phyloP scores from a whole-genome alignment of 1,284 basidiomycete species.

The Cerrena zonata region DNA sequence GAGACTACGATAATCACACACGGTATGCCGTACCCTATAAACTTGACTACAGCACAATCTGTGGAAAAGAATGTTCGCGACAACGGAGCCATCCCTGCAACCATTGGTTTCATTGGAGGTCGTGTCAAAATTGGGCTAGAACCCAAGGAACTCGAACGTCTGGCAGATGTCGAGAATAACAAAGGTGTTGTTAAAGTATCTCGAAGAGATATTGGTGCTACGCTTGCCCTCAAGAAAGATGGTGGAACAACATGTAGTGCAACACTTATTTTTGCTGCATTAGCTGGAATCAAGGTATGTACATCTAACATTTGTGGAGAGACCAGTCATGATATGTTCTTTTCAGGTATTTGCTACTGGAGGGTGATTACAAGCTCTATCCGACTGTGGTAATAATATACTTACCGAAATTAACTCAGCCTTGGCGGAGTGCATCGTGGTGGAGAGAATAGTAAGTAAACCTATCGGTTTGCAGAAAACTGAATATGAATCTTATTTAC shows the following conservation, averaged over 20 bases:
- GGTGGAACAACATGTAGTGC: constrained; percentile 91
- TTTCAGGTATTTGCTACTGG: constrained; percentile 73
- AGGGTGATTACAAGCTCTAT: constrained; percentile 47
- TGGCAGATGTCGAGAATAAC: constrained; percentile 56
- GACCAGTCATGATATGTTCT: not conserved
- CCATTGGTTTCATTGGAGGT: constrained; percentile 82
- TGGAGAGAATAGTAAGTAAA: constrained; percentile 69
- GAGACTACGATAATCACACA: constrained; percentile 90
- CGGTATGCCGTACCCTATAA: constrained; percentile 80
- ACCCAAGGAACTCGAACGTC: constrained; percentile 57
- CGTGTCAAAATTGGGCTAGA: constrained; percentile 82
- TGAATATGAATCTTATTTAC: constrained; percentile 1
- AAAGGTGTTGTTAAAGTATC: constrained; percentile 70
- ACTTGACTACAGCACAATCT: constrained; percentile 67
- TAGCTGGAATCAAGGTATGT: constrained; percentile 75
- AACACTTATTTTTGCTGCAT: constrained; percentile 76
- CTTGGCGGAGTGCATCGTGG: constrained; percentile 92
- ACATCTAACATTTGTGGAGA: not conserved
- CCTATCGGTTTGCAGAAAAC: too few relatives aligned
- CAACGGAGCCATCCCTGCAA: constrained; percentile 80
- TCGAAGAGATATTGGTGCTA: constrained; percentile 79
- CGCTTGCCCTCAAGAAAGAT: constrained; percentile 61
- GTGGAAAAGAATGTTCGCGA: constrained; percentile 77
- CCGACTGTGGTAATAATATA: not conserved
- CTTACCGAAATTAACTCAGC: constrained; percentile 31